Evolutionary conservation across 73 alveolate species (phyloP).

Genomic region (Paramecium sonneborni): DNA sequence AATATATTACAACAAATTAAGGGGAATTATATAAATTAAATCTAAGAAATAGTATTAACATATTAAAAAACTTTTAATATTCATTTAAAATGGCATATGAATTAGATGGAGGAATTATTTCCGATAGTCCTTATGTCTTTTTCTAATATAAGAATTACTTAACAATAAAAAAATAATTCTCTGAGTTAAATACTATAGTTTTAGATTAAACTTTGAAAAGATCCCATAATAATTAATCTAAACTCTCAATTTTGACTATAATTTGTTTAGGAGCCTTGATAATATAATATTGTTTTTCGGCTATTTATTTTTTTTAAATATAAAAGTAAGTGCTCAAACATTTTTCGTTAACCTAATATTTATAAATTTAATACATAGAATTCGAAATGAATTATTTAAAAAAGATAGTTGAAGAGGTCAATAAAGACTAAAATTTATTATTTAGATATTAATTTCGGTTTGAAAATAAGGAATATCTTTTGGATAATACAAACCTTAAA

Average conservation of each 20-base stretch:
- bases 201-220: background rate
- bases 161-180: background rate
- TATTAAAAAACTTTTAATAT: background rate
- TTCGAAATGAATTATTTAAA: background rate
- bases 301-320: background rate
- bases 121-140: constrained; percentile 29
- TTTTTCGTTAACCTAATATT: background rate
- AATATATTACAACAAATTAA: background rate
- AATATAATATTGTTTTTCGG: background rate
- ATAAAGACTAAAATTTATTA: background rate
- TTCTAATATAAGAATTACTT: background rate
- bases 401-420: background rate
- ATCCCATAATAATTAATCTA: background rate
- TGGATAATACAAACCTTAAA: background rate
- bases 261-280: background rate
- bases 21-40: background rate
- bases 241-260: background rate
- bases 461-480: background rate
- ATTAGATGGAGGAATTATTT: background rate
- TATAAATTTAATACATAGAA: background rate
- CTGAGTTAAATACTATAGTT: background rate
- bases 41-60: background rate
- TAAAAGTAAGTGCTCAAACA: background rate
- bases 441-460: background rate
- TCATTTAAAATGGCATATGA: background rate